These are phyloP conservation scores for Selaginella moellendorffii DNA, from an alignment of 75 land plant genomes.

Conservation along the genomic window DNA sequence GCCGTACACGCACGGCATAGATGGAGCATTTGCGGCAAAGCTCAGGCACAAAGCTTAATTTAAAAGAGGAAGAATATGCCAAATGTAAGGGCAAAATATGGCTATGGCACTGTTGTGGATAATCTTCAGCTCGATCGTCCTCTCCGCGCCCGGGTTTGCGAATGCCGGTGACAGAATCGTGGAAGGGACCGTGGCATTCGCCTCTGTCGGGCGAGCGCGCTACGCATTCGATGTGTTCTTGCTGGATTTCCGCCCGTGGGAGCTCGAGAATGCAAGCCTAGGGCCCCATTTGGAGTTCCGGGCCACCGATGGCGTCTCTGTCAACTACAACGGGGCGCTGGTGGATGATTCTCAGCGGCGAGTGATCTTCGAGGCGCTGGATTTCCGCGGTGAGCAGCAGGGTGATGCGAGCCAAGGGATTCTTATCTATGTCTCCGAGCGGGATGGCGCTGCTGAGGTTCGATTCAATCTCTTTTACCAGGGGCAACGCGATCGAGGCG, in stretches of 20 bases:
- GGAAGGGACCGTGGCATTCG: conserved; percentile 33
- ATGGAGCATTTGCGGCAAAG: too few species aligned
- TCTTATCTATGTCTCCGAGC: conserved; percentile 52
- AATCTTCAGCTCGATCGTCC: too few species aligned
- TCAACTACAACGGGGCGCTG: conserved; percentile 42
- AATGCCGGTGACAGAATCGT: neutral
- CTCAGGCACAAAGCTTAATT: too few species aligned
- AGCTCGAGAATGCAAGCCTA: neutral
- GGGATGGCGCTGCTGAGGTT: conserved; percentile 39
- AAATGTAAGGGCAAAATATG: too few species aligned
- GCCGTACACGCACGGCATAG: conserved; percentile 52
- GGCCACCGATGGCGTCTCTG: conserved; percentile 27
- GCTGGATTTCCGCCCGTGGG: neutral
- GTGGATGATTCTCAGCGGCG: neutral
- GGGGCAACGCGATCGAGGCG: too few species aligned
- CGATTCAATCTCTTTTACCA: conserved; percentile 12
- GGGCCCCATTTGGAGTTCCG: neutral
- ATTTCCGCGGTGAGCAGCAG: neutral
- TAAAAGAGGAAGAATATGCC: too few species aligned
- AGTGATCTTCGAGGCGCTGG: neutral
- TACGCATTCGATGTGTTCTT: conserved; percentile 70
- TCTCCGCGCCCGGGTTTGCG: neutral
- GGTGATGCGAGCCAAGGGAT: conserved; percentile 16
- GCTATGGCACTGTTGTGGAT: too few species aligned
- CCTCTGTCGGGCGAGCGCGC: conserved; percentile 40